Evolutionary conservation across 2,329 filamentous ascomycete genomes (phyloP).

Genomic region (Ambrosiella beaveri): DNA sequence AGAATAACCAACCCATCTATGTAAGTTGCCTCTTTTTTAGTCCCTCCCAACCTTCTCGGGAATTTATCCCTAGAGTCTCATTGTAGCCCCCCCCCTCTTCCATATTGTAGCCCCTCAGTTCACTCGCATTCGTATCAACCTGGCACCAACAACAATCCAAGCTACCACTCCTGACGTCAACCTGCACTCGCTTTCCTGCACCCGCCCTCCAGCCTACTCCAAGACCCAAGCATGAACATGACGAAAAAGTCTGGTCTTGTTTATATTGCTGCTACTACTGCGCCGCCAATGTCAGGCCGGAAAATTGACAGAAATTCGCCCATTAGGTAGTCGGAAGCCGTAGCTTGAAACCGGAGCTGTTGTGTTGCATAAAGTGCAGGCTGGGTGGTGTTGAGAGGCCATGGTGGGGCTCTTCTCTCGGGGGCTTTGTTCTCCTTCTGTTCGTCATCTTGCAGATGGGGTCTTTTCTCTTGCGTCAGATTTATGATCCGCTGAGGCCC

Average conservation of each 20-base stretch:
- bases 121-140: neutral
- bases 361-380: neutral
- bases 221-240: neutral
- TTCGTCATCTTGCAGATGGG: neutral
- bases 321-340: neutral
- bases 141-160: neutral
- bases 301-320: neutral
- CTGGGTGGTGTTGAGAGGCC: neutral
- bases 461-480: slow-evolving; percentile 1
- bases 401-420: neutral
- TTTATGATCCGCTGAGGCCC: neutral
- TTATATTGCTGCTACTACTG: neutral
- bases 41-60: no score
- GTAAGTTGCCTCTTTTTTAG: no score
- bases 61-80: no score
- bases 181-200: neutral
- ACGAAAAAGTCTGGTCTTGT: neutral
- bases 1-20: no score
- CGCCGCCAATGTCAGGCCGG: neutral
- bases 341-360: neutral
- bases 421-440: neutral
- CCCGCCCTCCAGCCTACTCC: neutral
- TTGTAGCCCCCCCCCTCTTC: neutral
- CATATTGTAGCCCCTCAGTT: neutral
- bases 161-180: neutral